Conservation (phyloP, 108 stramenopile species). For the Discostella pseudostelligera region DNA sequence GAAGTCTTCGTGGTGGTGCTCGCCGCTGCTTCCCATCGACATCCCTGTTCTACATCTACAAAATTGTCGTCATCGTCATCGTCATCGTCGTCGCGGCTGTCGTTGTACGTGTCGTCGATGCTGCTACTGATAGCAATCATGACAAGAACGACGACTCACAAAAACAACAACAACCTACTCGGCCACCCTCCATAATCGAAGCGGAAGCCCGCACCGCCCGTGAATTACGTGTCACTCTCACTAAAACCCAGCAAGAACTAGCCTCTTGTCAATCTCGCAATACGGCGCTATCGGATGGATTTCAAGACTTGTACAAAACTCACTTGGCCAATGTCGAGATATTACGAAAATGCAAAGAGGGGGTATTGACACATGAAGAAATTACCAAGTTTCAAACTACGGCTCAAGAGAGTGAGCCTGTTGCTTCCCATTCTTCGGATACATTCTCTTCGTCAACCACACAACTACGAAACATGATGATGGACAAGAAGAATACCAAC, state of each 20-base stretch:
- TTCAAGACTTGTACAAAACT: conserved; percentile 27
- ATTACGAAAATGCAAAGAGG: conserved; percentile 34
- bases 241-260: conserved; percentile 15
- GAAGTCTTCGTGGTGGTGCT: too few relatives aligned
- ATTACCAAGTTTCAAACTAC: conserved; percentile 8
- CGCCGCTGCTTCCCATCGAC: neutral
- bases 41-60: too few relatives aligned
- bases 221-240: conserved; percentile 20
- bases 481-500: conserved; percentile 12
- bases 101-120: neutral
- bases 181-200: conserved; percentile 30
- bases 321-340: conserved; percentile 26
- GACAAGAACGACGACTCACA: neutral
- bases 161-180: conserved; percentile 6
- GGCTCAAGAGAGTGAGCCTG: neutral
- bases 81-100: neutral
- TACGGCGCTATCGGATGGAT: conserved; percentile 15
- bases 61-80: neutral
- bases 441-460: neutral
- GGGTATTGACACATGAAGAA: conserved; percentile 16
- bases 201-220: conserved; percentile 42
- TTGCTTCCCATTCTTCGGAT: conserved; percentile 2
- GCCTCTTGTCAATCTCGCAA: conserved; percentile 25
- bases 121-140: neutral
- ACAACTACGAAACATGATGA: conserved; percentile 8